phyloP scores from a whole-genome alignment of 768 basidiomycete genomes.

The Collybia mongolica region DNA sequence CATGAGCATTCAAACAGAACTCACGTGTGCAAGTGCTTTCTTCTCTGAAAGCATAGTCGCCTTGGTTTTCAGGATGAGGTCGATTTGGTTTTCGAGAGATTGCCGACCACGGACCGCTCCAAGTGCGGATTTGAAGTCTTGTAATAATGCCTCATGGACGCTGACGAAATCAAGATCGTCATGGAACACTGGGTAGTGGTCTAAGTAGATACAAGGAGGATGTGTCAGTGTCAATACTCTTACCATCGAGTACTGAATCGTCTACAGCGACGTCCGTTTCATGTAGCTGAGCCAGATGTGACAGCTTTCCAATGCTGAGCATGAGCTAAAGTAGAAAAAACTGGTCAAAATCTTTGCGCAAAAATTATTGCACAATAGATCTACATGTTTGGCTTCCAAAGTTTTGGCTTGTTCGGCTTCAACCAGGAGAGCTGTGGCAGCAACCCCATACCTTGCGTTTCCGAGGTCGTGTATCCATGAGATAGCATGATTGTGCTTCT shows the following conservation, averaged over 20 bases:
- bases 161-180: conserved; percentile 85
- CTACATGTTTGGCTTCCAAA: conserved; percentile 77
- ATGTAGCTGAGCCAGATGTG: conserved; percentile 77
- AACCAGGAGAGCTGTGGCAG: conserved; percentile 60
- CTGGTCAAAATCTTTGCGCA: not conserved
- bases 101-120: conserved; percentile 53
- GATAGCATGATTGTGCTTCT: conserved; percentile 54
- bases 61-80: conserved; percentile 55
- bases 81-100: conserved; percentile 67
- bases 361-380: conserved; percentile 18
- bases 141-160: conserved; percentile 70
- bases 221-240: conserved; percentile 8
- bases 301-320: conserved; percentile 88
- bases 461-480: conserved; percentile 91
- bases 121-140: conserved; percentile 56
- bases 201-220: conserved; percentile 3
- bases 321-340: conserved; percentile 57
- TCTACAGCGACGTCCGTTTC: conserved; percentile 47
- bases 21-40: conserved; percentile 52
- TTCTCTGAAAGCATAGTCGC: conserved; percentile 45
- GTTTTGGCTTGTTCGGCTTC: conserved; percentile 58
- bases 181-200: conserved; percentile 64
- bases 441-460: conserved; percentile 60
- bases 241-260: conserved; percentile 57
- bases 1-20: conserved; percentile 10